Evolutionary conservation across 1,139 yeast species (phyloP).

Genomic region (Geotrichum histeridarum): DNA sequence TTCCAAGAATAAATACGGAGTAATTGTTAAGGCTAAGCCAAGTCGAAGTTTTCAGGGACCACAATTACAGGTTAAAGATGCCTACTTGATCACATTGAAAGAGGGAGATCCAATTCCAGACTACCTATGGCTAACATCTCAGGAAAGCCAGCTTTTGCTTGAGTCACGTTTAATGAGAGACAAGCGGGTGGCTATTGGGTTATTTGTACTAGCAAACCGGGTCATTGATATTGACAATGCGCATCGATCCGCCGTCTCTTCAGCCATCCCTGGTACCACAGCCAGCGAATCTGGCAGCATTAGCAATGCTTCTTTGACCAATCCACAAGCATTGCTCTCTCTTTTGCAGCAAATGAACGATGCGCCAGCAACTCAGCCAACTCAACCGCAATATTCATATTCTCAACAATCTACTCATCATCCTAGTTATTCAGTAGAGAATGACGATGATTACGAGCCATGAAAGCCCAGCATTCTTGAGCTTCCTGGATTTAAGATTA

Average conservation of each 20-base stretch:
- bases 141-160: conserved; percentile 4
- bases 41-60: conserved; percentile 16
- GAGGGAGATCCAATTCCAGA: conserved; percentile 31
- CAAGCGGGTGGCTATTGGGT: conserved; percentile 11
- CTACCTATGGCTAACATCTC: conserved; percentile 10
- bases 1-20: conserved; percentile 54
- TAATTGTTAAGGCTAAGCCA: conserved; percentile 46
- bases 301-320: background rate
- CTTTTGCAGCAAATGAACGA: conserved; percentile 6
- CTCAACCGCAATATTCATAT: conserved; percentile 20
- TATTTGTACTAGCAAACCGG: conserved; percentile 11
- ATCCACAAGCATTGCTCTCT: conserved; percentile 1
- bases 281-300: background rate
- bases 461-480: background rate
- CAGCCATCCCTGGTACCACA: background rate
- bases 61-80: conserved; percentile 51
- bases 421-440: conserved; percentile 7
- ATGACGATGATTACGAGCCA: conserved; percentile 16
- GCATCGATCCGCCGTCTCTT: conserved; percentile 25
- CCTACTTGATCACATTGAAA: conserved; percentile 52
- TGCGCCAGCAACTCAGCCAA: conserved; percentile 7
- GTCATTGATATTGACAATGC: background rate
- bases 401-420: conserved; percentile 20
- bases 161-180: conserved; percentile 2
- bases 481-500: too few relatives aligned